phyloP scores from a whole-genome alignment of 331 rosid species.

The Erythrophleum ivorense region DNA sequence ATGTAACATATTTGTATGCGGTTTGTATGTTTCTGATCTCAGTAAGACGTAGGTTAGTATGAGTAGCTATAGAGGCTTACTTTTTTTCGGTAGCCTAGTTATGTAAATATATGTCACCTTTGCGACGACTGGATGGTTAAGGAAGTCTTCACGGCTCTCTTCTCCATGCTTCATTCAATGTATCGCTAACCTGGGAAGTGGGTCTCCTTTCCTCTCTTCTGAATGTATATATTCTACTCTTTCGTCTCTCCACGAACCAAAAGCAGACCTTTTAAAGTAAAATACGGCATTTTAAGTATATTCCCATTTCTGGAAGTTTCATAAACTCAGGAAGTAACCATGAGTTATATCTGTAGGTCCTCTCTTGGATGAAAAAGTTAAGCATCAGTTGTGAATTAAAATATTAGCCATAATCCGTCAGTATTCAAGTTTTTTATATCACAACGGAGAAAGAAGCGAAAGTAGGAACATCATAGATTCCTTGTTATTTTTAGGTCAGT shows the following conservation, averaged over 20 bases:
- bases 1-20: conserved; percentile 59
- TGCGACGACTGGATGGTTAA: conserved; percentile 47
- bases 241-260: neutral
- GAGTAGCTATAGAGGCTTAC: conserved; percentile 57
- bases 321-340: too few species aligned
- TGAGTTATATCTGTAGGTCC: too few species aligned
- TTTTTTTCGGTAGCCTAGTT: conserved; percentile 59
- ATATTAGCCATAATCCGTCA: too few species aligned
- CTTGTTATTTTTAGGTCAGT: too few species aligned
- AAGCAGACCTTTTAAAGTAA: neutral
- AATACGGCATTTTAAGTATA: neutral
- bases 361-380: neutral
- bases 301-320: neutral
- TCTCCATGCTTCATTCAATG: conserved; percentile 50
- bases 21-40: conserved; percentile 53
- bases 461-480: too few species aligned
- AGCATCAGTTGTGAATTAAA: neutral
- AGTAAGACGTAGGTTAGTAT: conserved; percentile 47
- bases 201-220: conserved; percentile 22
- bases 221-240: conserved; percentile 44
- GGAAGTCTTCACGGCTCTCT: conserved; percentile 48
- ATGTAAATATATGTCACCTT: conserved; percentile 59
- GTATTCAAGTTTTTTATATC: too few species aligned
- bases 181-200: conserved; percentile 63
- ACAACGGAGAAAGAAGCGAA: too few species aligned